Conservation (phyloP, 805 yeast species). For the Barnettozyma pratensis region DNA sequence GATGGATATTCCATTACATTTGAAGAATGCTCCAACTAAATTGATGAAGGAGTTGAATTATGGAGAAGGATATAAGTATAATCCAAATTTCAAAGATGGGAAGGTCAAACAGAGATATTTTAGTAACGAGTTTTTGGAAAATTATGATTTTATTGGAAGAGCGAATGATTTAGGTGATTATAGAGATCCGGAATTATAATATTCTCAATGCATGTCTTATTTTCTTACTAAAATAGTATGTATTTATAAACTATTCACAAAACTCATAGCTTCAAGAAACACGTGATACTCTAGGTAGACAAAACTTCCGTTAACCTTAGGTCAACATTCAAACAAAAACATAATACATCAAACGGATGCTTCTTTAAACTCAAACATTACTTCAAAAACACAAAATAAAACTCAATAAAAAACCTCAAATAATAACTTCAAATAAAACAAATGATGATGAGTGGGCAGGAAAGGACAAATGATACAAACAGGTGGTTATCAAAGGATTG, state of each 20-base stretch:
- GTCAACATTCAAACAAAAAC: background rate
- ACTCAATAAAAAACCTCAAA: background rate
- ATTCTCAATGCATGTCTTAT: no score
- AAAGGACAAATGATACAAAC: no score
- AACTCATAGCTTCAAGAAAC: no score
- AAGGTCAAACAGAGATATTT: conserved; percentile 67
- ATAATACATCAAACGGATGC: background rate
- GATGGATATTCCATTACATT: conserved; percentile 60
- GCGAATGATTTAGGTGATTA: conserved; percentile 46
- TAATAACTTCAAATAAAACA: no score
- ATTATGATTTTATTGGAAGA: conserved; percentile 48
- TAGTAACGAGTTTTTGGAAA: conserved; percentile 49
- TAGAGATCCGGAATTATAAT: conserved; percentile 36
- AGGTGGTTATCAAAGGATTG: no score
- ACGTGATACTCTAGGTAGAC: no score
- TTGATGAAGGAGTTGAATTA: conserved; percentile 89
- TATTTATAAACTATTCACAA: no score
- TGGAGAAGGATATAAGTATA: conserved; percentile 80
- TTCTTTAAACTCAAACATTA: background rate
- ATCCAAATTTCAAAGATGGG: conserved; percentile 76
- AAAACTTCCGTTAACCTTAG: background rate
- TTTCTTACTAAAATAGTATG: no score
- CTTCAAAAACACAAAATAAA: background rate
- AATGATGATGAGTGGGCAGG: no score
- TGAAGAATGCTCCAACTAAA: conserved; percentile 91